phyloP scores from a whole-genome alignment of 2,329 filamentous ascomycete species.

The Alternaria solani region DNA sequence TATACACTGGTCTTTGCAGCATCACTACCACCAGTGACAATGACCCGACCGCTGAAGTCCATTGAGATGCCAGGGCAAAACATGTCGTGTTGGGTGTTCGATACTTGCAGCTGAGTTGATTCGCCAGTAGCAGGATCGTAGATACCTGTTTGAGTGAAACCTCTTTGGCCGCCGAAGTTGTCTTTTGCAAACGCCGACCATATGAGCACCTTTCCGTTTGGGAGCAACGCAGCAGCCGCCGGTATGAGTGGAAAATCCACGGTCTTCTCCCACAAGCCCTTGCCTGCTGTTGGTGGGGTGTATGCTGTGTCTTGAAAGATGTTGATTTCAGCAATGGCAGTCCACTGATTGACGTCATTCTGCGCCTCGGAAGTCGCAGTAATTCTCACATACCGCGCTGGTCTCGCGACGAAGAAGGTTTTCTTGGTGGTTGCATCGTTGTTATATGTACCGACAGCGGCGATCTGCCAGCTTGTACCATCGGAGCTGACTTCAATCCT shows the following conservation, averaged over 20 bases:
- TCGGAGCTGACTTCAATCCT: conserved; percentile 44
- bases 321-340: conserved; percentile 37
- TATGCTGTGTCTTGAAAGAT: conserved; percentile 32
- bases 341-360: conserved; percentile 25
- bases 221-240: conserved; percentile 33
- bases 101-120: conserved; percentile 37
- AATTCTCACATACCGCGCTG: conserved; percentile 34
- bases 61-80: conserved; percentile 65
- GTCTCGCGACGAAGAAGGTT: conserved; percentile 31
- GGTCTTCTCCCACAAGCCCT: conserved; percentile 37
- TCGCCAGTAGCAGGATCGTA: conserved; percentile 39
- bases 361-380: conserved; percentile 38
- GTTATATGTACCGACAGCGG: conserved; percentile 36
- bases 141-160: conserved; percentile 44
- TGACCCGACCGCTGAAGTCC: conserved; percentile 58
- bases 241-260: conserved; percentile 41
- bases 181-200: conserved; percentile 34
- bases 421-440: conserved; percentile 36
- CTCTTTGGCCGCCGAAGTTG: conserved; percentile 28
- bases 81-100: conserved; percentile 62
- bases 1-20: conserved; percentile 57
- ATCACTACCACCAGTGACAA: conserved; percentile 64
- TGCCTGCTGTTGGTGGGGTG: conserved; percentile 25
- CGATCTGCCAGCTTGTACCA: conserved; percentile 34
- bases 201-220: conserved; percentile 35